These are phyloP conservation scores for Ascochyta lentis DNA, from an alignment of 2,329 filamentous ascomycete genomes.

Conservation along the genomic window DNA sequence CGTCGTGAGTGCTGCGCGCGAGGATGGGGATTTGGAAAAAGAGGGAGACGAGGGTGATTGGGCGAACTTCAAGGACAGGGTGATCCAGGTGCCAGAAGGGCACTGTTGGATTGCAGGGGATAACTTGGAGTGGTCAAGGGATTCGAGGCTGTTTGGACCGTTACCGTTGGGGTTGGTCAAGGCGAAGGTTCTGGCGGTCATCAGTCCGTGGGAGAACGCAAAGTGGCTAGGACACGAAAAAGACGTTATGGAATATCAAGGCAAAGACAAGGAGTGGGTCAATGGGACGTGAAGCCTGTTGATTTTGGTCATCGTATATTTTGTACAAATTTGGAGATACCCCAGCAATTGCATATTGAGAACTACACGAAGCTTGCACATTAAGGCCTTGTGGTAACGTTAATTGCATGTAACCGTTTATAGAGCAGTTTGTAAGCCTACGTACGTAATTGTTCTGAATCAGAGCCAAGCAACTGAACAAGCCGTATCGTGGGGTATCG, in stretches of 20 bases:
- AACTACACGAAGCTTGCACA: no score
- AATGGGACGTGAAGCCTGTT: not conserved
- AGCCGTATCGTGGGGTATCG: not conserved
- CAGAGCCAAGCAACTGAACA: no score
- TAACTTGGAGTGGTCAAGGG: slow-evolving; percentile 81
- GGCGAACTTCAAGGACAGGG: slow-evolving; percentile 47
- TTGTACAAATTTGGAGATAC: not conserved
- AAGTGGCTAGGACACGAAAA: slow-evolving; percentile 34
- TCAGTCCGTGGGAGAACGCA: slow-evolving; percentile 30
- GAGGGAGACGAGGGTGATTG: slow-evolving; percentile 33
- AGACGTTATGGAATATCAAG: slow-evolving; percentile 22
- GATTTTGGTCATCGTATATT: not conserved
- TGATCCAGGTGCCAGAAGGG: slow-evolving; percentile 83
- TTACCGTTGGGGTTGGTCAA: slow-evolving; percentile 83
- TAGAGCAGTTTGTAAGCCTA: no score
- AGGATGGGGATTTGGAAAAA: slow-evolving; percentile 34
- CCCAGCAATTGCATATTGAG: not conserved
- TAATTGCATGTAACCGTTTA: no score
- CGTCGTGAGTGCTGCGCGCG: slow-evolving; percentile 63
- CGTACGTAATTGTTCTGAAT: no score
- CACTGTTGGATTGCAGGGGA: slow-evolving; percentile 94
- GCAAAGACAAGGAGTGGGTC: slow-evolving; percentile 20
- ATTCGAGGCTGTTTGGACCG: slow-evolving; percentile 87
- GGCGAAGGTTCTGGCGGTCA: slow-evolving; percentile 73
- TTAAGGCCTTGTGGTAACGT: no score